Evolutionary conservation across 495 filamentous ascomycete genomes (phyloP), one percentile per base, ranked within the genome.

Genomic region (Aspergillus asperescens): DNA sequence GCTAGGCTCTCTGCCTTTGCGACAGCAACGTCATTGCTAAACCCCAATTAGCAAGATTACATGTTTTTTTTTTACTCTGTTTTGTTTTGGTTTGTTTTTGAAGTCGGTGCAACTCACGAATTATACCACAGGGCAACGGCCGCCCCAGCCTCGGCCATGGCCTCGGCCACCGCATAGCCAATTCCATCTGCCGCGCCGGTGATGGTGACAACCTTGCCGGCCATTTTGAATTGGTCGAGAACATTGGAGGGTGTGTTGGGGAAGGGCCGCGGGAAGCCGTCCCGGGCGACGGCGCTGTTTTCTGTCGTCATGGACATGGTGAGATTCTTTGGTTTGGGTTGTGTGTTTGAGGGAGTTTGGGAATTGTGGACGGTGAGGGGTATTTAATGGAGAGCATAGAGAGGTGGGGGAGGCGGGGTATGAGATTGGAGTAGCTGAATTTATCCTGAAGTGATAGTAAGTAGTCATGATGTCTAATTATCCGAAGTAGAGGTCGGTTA

Each of bases 281-380:
- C 57, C 16, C 76, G 65, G 24, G 40, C 43, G 10, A 37, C 46
- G 2, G 46, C 61, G 40, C 66, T 64, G 37, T 79, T 74, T 18
- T 65, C 50, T 18, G 68, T 54, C 43, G 55, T 58, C 75, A 79
- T 78, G 52, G 76, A 79, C 76, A 79, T 79, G 9, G 63, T 71
- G 61, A 13, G 5, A 8, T 7, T 8, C 19, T 37, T 16, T 23
- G n/a, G n/a, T n/a, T 35, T 22, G 18, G 29, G 29, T n/a, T n/a
- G n/a, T n/a, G n/a, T n/a, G n/a, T n/a, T n/a, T n/a, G n/a, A n/a
- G n/a, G n/a, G n/a, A n/a, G n/a, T n/a, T n/a, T n/a, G n/a, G n/a
- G n/a, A n/a, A n/a, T n/a, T n/a, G n/a, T n/a, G n/a, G n/a, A n/a
- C n/a, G n/a, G n/a, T n/a, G n/a, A n/a, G n/a, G n/a, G n/a, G n/a